Evolutionary conservation across 1,284 basidiomycete species (phyloP), one percentile per base, ranked within the genome.

Genomic region (Anthracocystis walkeri): DNA sequence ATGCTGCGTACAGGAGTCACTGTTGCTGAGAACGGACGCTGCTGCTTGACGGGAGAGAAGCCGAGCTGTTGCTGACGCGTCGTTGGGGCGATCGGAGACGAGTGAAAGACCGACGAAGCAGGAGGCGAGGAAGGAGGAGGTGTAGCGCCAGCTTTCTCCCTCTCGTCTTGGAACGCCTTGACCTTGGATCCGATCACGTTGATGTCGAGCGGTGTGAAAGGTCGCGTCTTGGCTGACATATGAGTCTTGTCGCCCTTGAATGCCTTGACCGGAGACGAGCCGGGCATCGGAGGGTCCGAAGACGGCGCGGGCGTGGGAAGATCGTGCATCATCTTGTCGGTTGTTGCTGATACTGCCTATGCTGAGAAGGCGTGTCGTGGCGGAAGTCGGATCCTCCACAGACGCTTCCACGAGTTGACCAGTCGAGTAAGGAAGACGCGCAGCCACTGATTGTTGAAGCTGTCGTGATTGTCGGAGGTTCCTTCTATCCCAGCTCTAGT

Each of bases 231-330:
- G 44, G 53, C 67, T 6, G 42, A 21, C 7, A 51, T 12, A 41
- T 65, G 59, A 7, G 54, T 23, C 38, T 75, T 71, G 42, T 40
- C 57, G 18, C n/a, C 52, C 35, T 57, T 58, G 21, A 56, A 14
- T 2, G 50, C 53, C 45, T 75, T 75, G 42, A 61, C 16, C 2
- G 73, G 67, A 11, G 73, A 75, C 18, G 73, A 71, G 8, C 67
- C 73, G 18, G 73, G 64, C 68, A 70, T 64, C 53, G 61, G 64
- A 60, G 73, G 63, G 51, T 75, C 73, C 73, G 73, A 75, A 45
- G 73, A 75, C 7, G 73, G 73, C 7, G 66, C 73, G n/a, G 73
- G 73, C 42, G 73, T 75, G 56, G 63, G 72, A 56, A 75, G 63
- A 44, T 75, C 66, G 63, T 75, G 72, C 72, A 75, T 75, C 66